phyloP scores from a whole-genome alignment of 2,329 filamentous ascomycete genomes.

The Hypocrella siamensis region DNA sequence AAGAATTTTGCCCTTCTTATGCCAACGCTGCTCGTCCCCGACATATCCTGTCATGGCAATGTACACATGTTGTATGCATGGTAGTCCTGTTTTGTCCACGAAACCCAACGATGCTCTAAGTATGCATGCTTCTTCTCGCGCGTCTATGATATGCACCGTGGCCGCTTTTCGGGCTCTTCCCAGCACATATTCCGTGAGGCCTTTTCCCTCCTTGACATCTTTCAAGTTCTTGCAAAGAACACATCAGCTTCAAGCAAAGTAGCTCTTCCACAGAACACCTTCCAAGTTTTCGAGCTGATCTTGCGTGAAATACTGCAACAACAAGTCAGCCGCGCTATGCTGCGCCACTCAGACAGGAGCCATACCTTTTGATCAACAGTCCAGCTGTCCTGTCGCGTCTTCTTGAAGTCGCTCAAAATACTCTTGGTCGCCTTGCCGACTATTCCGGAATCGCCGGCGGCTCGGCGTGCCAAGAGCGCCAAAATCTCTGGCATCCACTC shows the following conservation, averaged over 20 bases:
- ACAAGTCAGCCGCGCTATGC: not conserved
- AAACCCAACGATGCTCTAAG: no score
- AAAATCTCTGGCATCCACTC: conserved; percentile 88
- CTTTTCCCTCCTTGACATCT: no score
- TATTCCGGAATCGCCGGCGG: conserved; percentile 76
- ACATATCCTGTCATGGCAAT: no score
- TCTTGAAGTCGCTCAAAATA: conserved; percentile 95
- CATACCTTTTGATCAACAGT: conserved; percentile 86
- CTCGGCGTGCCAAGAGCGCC: conserved; percentile 67
- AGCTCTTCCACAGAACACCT: conserved; percentile 98
- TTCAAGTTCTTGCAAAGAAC: no score
- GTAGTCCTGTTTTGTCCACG: no score
- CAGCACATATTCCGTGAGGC: no score
- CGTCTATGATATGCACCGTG: no score
- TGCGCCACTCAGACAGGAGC: not conserved
- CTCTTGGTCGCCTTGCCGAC: conserved; percentile 93
- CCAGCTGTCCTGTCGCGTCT: conserved; percentile 98
- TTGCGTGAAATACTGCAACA: conserved; percentile 56
- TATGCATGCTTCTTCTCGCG: no score
- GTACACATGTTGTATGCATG: no score
- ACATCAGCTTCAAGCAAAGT: conserved; percentile 87
- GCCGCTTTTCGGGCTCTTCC: no score
- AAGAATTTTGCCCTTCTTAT: no score
- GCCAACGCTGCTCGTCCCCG: no score
- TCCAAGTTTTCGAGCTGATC: conserved; percentile 93